A percentile compares a stretch with the other conserved stretches of the same genome.
Conservation (phyloP, 2,329 filamentous ascomycete species). For the Cryphonectria radicalis region DNA sequence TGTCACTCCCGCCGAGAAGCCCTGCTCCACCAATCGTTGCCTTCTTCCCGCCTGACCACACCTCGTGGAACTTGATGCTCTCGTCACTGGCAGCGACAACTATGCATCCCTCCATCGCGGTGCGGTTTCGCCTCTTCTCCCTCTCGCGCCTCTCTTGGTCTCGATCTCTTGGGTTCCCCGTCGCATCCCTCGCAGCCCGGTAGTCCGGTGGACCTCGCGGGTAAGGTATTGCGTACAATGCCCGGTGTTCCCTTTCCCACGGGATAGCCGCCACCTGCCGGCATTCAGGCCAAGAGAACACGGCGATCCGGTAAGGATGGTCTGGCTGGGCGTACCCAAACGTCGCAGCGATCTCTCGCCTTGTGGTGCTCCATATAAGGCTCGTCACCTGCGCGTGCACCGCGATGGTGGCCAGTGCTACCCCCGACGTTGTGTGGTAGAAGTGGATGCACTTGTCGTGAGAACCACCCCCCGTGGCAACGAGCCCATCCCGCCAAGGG, state of each 20-base stretch:
- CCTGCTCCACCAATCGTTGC: constrained; percentile 57
- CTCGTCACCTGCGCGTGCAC: constrained; percentile 93
- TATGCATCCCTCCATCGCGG: constrained; percentile 76
- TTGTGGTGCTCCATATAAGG: constrained; percentile 84
- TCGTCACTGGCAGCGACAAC: constrained; percentile 91
- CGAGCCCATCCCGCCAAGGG: constrained; percentile 84
- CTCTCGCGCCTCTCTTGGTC: constrained; percentile 32
- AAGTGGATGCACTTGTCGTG: constrained; percentile 97
- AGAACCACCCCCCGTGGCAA: constrained; percentile 90
- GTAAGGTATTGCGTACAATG: constrained; percentile 86
- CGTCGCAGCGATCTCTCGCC: constrained; percentile 87
- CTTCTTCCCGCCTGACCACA: constrained; percentile 74
- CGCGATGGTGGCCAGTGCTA: constrained; percentile 85
- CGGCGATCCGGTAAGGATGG: constrained; percentile 84
- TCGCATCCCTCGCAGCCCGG: constrained; percentile 45
- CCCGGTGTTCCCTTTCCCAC: constrained; percentile 78
- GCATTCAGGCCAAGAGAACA: constrained; percentile 95
- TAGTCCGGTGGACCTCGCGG: constrained; percentile 53
- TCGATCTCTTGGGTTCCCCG: constrained; percentile 42
- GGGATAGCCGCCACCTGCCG: constrained; percentile 83
- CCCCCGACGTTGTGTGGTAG: constrained; percentile 83
- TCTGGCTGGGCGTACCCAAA: constrained; percentile 94
- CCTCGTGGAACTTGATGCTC: constrained; percentile 92
- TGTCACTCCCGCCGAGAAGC: constrained; percentile 79
- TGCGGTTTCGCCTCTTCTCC: constrained; percentile 54